Conservation (phyloP, 2,329 filamentous ascomycete species). For the Calonectria pauciramosa region DNA sequence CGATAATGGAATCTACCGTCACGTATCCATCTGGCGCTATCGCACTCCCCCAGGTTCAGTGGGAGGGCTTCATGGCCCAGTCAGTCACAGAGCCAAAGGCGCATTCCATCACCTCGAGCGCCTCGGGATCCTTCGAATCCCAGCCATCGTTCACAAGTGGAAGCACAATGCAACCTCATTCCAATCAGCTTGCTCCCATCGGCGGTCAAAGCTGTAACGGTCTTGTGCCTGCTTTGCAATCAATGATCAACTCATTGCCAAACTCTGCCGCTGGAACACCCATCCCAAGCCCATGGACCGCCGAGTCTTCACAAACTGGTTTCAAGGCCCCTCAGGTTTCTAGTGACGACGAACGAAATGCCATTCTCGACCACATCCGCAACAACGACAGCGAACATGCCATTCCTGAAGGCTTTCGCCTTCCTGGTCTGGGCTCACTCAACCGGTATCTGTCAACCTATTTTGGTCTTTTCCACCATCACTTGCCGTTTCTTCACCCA, state of each 20-base stretch:
- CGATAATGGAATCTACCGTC: conserved; percentile 82
- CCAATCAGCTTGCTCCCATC: conserved; percentile 76
- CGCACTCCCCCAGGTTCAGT: conserved; percentile 87
- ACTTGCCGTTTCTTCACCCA: conserved; percentile 94
- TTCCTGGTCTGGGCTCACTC: conserved; percentile 83
- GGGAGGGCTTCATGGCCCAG: conserved; percentile 89
- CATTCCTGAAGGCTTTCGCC: conserved; percentile 89
- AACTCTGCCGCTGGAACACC: conserved; percentile 78
- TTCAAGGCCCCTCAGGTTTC: conserved; percentile 84
- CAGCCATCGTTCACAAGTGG: conserved; percentile 73
- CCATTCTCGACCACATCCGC: conserved; percentile 89
- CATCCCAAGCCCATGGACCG: conserved; percentile 81
- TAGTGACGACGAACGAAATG: conserved; percentile 86
- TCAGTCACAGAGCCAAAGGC: conserved; percentile 79
- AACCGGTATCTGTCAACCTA: conserved; percentile 96
- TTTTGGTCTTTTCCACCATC: conserved; percentile 97
- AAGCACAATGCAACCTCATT: conserved; percentile 68
- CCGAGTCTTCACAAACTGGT: conserved; percentile 74
- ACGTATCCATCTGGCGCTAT: conserved; percentile 84
- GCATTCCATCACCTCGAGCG: conserved; percentile 78
- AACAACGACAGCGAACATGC: conserved; percentile 84
- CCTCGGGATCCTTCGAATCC: conserved; percentile 76
- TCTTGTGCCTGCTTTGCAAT: conserved; percentile 75
- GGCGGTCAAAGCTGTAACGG: conserved; percentile 73
- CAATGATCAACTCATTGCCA: conserved; percentile 80